These are phyloP conservation scores for Eutrema japonicum DNA, from an alignment of 345 rosid species.

Conservation along the genomic window DNA sequence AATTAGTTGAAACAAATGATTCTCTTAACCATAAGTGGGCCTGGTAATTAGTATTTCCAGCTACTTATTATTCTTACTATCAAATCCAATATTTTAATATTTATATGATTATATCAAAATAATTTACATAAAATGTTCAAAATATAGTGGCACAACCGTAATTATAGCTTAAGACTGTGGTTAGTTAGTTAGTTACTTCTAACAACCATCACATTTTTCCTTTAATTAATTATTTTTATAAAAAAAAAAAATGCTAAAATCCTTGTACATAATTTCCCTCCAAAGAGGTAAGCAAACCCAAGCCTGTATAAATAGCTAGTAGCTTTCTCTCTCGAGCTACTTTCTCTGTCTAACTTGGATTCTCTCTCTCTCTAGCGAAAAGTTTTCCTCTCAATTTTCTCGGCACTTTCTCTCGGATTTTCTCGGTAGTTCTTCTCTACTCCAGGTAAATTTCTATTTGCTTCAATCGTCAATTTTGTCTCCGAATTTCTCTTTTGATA, in stretches of 20 bases:
- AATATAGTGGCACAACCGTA: slow-evolving; percentile 28
- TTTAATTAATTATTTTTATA: background rate
- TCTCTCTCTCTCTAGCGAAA: slow-evolving; percentile 17
- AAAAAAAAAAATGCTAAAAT: background rate
- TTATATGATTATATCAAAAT: background rate
- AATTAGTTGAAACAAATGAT: slow-evolving; percentile 50
- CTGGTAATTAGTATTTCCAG: slow-evolving; percentile 35
- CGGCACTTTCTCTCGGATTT: slow-evolving; percentile 18
- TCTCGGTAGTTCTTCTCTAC: slow-evolving; percentile 23
- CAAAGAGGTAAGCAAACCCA: slow-evolving; percentile 25
- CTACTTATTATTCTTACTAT: slow-evolving; percentile 16
- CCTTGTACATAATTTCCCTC: slow-evolving; percentile 36
- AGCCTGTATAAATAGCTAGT: slow-evolving; percentile 35
- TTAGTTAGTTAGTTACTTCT: slow-evolving; percentile 17
- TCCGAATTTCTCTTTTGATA: background rate
- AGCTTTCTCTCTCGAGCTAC: slow-evolving; percentile 16
- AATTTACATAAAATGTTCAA: background rate
- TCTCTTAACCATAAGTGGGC: slow-evolving; percentile 42
- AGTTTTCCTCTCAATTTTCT: slow-evolving; percentile 30
- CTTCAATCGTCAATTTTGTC: slow-evolving; percentile 2
- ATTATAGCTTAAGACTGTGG: background rate
- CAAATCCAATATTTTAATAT: slow-evolving; percentile 8
- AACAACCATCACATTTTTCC: slow-evolving; percentile 24
- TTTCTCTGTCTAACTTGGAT: slow-evolving; percentile 23
- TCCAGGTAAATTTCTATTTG: slow-evolving; percentile 25